phyloP scores from a whole-genome alignment of 805 yeast genomes.

The Priceomyces castillae region DNA sequence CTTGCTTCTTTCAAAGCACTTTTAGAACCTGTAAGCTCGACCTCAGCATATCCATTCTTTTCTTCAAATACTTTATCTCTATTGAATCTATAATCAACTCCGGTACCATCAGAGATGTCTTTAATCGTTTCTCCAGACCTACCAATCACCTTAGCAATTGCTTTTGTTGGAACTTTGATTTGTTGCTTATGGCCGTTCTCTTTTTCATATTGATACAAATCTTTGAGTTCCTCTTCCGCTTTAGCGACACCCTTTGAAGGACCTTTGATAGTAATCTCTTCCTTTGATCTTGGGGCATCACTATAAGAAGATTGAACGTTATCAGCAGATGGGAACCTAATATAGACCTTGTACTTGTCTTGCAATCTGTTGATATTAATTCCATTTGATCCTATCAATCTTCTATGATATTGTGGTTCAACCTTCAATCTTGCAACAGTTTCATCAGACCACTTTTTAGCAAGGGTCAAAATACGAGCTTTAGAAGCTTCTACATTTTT shows the following conservation, averaged over 20 bases:
- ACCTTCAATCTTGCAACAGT: constrained; percentile 58
- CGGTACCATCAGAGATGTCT: constrained; percentile 69
- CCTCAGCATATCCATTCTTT: constrained; percentile 51
- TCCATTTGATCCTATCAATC: constrained; percentile 82
- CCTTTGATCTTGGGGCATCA: constrained; percentile 46
- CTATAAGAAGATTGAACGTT: constrained; percentile 16
- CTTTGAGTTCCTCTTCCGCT: constrained; percentile 81
- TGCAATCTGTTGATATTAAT: constrained; percentile 78
- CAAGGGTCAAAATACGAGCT: constrained; percentile 51
- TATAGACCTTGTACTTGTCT: constrained; percentile 79
- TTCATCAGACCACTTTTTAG: constrained; percentile 83
- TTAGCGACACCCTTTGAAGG: constrained; percentile 86
- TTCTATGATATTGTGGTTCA: constrained; percentile 75
- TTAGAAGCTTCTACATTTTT: constrained; percentile 74
- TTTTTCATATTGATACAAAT: constrained; percentile 78
- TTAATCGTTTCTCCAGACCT: constrained; percentile 81
- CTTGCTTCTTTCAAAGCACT: constrained; percentile 71
- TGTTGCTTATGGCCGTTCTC: constrained; percentile 73
- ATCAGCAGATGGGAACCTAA: constrained; percentile 63
- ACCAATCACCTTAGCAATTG: constrained; percentile 87
- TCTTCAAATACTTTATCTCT: constrained; percentile 43
- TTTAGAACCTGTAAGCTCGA: constrained; percentile 77
- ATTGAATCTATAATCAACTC: constrained; percentile 51
- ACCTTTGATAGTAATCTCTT: constrained; percentile 74
- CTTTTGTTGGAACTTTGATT: constrained; percentile 65